phyloP scores from a whole-genome alignment of 73 alveolate species.

The Paramecium caudatum region DNA sequence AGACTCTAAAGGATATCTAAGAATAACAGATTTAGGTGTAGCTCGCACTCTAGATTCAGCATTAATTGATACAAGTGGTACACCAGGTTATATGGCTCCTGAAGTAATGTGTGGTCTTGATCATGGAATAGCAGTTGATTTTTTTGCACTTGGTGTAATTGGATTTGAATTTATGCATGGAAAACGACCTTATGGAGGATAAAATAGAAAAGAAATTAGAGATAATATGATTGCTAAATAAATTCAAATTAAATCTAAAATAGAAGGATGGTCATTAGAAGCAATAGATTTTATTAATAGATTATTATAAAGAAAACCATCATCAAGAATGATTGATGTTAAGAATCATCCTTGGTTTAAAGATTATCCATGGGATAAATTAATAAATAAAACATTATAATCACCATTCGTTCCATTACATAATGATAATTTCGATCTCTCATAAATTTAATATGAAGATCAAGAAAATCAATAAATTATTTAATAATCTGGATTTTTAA shows the following conservation, averaged over 20 bases:
- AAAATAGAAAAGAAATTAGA: conserved; percentile 92
- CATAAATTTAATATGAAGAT: conserved; percentile 66
- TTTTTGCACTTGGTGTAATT: conserved; percentile 92
- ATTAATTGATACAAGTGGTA: conserved; percentile 88
- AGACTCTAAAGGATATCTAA: conserved; percentile 81
- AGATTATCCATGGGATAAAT: conserved; percentile 86
- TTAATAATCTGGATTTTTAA: not conserved
- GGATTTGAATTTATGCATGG: conserved; percentile 74
- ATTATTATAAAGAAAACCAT: conserved; percentile 81
- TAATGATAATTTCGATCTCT: conserved; percentile 65
- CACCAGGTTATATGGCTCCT: conserved; percentile 99
- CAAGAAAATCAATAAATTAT: conserved; percentile 66
- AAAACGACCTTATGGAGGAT: conserved; percentile 84
- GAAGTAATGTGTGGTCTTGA: conserved; percentile 92
- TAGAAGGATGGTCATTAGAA: conserved; percentile 94
- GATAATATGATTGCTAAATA: conserved; percentile 95
- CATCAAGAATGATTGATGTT: conserved; percentile 81
- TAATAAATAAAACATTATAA: conserved; percentile 73
- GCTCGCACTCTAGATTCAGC: conserved; percentile 93
- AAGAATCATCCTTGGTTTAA: conserved; percentile 87
- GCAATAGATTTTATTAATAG: conserved; percentile 93
- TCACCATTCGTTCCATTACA: conserved; percentile 77
- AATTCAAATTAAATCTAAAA: conserved; percentile 86
- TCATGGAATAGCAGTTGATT: conserved; percentile 89
- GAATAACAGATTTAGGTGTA: conserved; percentile 98